Evolutionary conservation across 805 yeast species (phyloP).

Genomic region (Wickerhamomyces kurtzmanii): DNA sequence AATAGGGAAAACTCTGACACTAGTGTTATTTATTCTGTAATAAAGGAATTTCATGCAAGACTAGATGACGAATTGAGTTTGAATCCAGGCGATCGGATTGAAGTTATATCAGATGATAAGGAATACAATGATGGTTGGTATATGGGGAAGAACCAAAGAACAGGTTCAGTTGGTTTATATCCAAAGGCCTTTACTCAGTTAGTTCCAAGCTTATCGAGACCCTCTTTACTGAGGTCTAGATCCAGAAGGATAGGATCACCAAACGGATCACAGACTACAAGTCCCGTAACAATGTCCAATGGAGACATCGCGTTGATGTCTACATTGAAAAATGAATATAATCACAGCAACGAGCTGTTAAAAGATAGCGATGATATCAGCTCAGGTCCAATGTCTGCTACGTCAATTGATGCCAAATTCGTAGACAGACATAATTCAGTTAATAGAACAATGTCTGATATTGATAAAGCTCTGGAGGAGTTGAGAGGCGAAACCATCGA

Average conservation of each 20-base stretch:
- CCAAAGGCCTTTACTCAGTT: conserved; percentile 82
- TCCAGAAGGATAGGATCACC: conserved; percentile 39
- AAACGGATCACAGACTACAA: conserved; percentile 6
- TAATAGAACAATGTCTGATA: conserved; percentile 53
- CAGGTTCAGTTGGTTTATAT: conserved; percentile 75
- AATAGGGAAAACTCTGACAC: conserved; percentile 13
- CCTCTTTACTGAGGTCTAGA: conserved; percentile 44
- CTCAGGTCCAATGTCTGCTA: too few species aligned
- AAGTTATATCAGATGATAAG: conserved; percentile 84
- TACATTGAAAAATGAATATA: too few species aligned
- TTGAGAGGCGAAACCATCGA: conserved; percentile 25
- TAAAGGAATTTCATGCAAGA: conserved; percentile 81
- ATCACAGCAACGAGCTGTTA: too few species aligned
- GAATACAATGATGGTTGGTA: conserved; percentile 98
- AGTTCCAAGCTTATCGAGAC: conserved; percentile 24
- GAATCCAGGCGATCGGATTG: conserved; percentile 75
- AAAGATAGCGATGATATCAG: too few species aligned
- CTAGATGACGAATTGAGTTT: conserved; percentile 84
- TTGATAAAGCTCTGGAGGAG: conserved; percentile 65
- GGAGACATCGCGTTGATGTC: too few species aligned
- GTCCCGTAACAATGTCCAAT: too few species aligned
- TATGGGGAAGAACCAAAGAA: conserved; percentile 69
- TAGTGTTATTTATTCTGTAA: conserved; percentile 39
- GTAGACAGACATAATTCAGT: conserved; percentile 29
- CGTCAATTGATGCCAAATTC: too few species aligned